A percentile compares a stretch with the other conserved stretches of the same genome.
Conservation (phyloP, 2,329 filamentous ascomycete species). For the Neonectria magnoliae region DNA sequence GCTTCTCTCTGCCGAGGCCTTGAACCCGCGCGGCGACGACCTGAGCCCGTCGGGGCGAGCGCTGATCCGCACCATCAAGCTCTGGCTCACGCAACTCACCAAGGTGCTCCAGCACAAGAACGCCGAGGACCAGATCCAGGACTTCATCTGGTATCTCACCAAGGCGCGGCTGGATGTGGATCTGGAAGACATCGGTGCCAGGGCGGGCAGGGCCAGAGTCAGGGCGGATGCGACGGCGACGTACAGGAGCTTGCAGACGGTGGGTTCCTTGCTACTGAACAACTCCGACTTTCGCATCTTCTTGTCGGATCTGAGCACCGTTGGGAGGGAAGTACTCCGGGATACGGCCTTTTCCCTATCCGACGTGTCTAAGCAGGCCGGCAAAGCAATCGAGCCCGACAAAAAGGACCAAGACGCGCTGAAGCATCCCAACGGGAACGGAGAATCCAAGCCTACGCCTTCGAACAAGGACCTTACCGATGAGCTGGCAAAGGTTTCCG, state of each 20-base stretch:
- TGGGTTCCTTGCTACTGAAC: slow-evolving; percentile 84
- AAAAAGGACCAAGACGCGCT: slow-evolving; percentile 66
- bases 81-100: slow-evolving; percentile 83
- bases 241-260: slow-evolving; percentile 83
- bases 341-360: slow-evolving; percentile 86
- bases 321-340: slow-evolving; percentile 85
- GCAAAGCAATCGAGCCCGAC: slow-evolving; percentile 77
- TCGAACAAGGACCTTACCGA: slow-evolving; percentile 72
- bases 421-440: slow-evolving; percentile 48
- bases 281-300: slow-evolving; percentile 93
- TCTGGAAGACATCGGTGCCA: slow-evolving; percentile 42
- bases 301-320: slow-evolving; percentile 79
- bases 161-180: slow-evolving; percentile 70
- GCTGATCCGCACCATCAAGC: slow-evolving; percentile 75
- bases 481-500: slow-evolving; percentile 64
- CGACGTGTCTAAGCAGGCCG: slow-evolving; percentile 77
- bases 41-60: slow-evolving; percentile 81
- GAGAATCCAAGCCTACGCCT: slow-evolving; percentile 48
- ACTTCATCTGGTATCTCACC: slow-evolving; percentile 86
- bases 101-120: slow-evolving; percentile 88
- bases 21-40: slow-evolving; percentile 75
- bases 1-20: slow-evolving; percentile 78
- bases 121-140: slow-evolving; percentile 83
- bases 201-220: slow-evolving; percentile 44
- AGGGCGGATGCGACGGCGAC: slow-evolving; percentile 54